These are phyloP conservation scores for Tetrahymena borealis DNA, from an alignment of 73 alveolate genomes.

Conservation along the genomic window DNA sequence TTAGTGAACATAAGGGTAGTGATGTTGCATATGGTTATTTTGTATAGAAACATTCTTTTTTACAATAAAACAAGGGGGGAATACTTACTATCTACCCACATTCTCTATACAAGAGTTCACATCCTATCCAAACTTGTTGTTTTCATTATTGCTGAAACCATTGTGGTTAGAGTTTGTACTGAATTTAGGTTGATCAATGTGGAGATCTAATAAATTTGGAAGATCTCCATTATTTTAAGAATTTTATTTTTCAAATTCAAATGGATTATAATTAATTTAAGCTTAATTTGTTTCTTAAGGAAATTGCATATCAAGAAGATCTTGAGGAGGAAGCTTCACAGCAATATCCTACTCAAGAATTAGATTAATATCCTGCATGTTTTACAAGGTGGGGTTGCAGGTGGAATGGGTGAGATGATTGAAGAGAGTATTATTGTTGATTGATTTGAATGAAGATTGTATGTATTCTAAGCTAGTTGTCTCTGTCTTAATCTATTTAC, in stretches of 20 bases:
- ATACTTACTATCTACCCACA: background rate
- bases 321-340: background rate
- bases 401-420: background rate
- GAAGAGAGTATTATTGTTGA: background rate
- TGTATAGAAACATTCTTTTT: background rate
- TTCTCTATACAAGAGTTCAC: background rate
- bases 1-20: background rate
- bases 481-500: background rate
- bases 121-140: background rate
- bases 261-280: background rate
- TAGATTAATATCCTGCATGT: background rate
- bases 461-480: background rate
- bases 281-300: background rate
- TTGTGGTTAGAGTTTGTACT: background rate
- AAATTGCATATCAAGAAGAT: background rate
- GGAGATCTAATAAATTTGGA: background rate
- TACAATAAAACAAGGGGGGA: background rate
- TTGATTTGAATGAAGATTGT: background rate
- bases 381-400: background rate
- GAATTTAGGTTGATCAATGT: background rate
- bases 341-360: background rate
- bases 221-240: background rate
- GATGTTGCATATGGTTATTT: background rate
- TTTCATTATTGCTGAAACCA: background rate
- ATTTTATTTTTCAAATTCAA: background rate